Percentiles rank a stretch among this genome's conserved stretches.
phyloP scores from a whole-genome alignment of 2,329 filamentous ascomycete species.

The Colletotrichum sp. region DNA sequence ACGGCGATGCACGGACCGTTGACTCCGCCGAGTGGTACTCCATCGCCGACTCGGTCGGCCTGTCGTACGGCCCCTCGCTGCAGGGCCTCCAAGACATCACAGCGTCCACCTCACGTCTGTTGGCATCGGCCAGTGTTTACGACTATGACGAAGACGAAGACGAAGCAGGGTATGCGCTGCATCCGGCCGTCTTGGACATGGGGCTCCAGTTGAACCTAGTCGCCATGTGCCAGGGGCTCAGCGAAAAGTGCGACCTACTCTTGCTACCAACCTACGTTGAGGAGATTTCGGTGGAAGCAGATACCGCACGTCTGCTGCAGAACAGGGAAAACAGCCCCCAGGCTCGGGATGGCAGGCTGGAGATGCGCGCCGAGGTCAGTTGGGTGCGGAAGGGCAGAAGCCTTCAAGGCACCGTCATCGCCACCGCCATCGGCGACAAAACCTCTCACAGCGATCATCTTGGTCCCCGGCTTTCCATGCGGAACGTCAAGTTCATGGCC shows the following conservation, averaged over 20 bases:
- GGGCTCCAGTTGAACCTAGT: background rate
- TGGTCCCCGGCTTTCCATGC: background rate
- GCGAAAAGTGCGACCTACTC: background rate
- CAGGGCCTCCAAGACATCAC: background rate
- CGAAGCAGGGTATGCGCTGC: background rate
- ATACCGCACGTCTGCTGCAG: background rate
- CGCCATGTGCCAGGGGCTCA: background rate
- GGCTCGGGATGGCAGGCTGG: background rate
- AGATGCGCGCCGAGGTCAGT: background rate
- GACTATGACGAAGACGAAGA: background rate
- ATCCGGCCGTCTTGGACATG: background rate
- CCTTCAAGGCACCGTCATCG: background rate
- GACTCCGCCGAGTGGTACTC: background rate
- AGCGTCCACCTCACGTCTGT: background rate
- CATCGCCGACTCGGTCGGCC: background rate
- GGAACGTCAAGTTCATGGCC: background rate
- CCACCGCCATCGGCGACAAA: background rate
- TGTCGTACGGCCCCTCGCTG: background rate
- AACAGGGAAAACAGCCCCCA: background rate
- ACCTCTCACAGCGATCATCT: rapidly evolving
- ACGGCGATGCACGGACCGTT: background rate
- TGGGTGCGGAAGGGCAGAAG: background rate
- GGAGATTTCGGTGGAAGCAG: background rate
- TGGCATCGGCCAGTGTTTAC: background rate
- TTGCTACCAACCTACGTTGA: background rate